Evolutionary conservation across 164 flowering plant species (phyloP).

Genomic region (Nymphaea thermarum): DNA sequence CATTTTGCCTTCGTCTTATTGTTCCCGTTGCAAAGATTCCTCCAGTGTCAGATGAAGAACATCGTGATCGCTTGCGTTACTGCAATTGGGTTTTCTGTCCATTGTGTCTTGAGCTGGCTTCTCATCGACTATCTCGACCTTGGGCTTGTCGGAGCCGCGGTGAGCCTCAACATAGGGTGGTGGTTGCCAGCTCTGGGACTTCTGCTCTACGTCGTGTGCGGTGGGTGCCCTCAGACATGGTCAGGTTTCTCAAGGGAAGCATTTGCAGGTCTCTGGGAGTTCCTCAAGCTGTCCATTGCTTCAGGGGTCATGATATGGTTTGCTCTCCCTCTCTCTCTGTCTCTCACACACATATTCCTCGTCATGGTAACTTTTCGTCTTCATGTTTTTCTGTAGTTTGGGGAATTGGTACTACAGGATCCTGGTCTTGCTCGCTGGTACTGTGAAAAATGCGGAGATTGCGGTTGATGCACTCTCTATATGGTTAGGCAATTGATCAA

Average conservation of each 20-base stretch:
- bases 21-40: slow-evolving; percentile 27
- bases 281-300: slow-evolving; percentile 29
- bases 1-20: slow-evolving; percentile 24
- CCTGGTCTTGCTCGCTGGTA: slow-evolving; percentile 49
- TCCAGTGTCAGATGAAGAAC: slow-evolving; percentile 31
- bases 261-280: slow-evolving; percentile 31
- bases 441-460: slow-evolving; percentile 38
- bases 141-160: slow-evolving; percentile 23
- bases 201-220: slow-evolving; percentile 13
- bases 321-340: slow-evolving; percentile 2
- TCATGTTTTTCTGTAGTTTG: slow-evolving; percentile 23
- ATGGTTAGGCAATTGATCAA: slow-evolving; percentile 20
- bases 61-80: slow-evolving; percentile 21
- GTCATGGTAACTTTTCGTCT: not conserved
- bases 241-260: slow-evolving; percentile 31
- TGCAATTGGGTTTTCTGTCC: slow-evolving; percentile 9
- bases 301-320: slow-evolving; percentile 38
- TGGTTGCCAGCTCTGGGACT: slow-evolving; percentile 22
- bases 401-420: slow-evolving; percentile 68
- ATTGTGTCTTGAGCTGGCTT: slow-evolving; percentile 20
- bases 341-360: not conserved
- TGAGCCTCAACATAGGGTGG: slow-evolving; percentile 19
- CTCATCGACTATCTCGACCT: slow-evolving; percentile 13
- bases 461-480: slow-evolving; percentile 61
- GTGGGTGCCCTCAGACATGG: slow-evolving; percentile 33